Base-by-base conservation (phyloP, 208 protist species). In the Naegleria fowleri region DNA sequence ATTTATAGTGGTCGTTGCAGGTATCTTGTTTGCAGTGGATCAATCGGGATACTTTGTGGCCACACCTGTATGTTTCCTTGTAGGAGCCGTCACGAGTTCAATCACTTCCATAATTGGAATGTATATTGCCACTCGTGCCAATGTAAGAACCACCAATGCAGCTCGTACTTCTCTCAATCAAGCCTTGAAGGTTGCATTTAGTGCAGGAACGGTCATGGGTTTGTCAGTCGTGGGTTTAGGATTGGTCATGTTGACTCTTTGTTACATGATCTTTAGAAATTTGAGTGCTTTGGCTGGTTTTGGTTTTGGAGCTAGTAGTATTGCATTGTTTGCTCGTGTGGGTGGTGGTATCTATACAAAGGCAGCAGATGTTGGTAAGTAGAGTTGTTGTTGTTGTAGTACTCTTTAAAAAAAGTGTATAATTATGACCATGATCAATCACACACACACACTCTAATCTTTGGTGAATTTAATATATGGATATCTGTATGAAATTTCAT, bases 271-370 rank as follows among this genome's bases (percentile, higher is more conserved):
- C 29, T 91, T 92, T 43, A 58, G 39, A 90, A 75, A 89, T n/a
- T 55, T 88, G 9, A 52, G 9, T 51, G 58, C 41, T 55, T 93
- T 99, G 39, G 97, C 96, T 0, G 97, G 97, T 16, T 99, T 98
- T 91, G 97, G 97, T 83, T 96, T 99, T n/a, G 97, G 97, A 67
- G 97, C 97, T 41, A 98, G 96, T 16, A 97, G 97, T 48, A 96
- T 99, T 59, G 97, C 97, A 9, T 97, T 98, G 92, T 98, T 99
- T 93, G 97, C 96, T 89, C 96, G 97, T 93, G 95, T 99, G 16
- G 97, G 97, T 43, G 98, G 98, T 86, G 97, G 97, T 40, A 98
- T 98, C n/a, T 79, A 36, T 79, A 11, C 5, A 2, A 79, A 79
- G 9, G 13, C 67, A 36, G 67, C 67, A 36, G 67, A 79, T 79